Conservation (phyloP, 768 basidiomycete genomes). For the Tulasnella sp. region DNA sequence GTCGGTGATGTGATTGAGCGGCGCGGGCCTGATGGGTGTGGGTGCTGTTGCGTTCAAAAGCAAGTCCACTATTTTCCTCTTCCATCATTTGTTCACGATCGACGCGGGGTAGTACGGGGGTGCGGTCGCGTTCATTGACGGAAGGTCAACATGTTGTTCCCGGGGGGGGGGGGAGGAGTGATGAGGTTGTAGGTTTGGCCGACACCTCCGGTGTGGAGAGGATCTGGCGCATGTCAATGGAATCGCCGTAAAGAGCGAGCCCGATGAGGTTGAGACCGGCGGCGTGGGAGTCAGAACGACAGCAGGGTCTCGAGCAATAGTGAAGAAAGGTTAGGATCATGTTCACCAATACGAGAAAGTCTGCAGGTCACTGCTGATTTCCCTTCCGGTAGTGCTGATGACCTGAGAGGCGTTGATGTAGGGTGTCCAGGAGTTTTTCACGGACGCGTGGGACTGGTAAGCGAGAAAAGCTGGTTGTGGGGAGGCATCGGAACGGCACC, state of each 20-base stretch:
- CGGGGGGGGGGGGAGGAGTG: conserved; percentile 57
- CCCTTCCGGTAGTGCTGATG: too few relatives aligned
- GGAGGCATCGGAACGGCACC: too few relatives aligned
- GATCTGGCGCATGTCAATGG: conserved; percentile 52
- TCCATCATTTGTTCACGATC: conserved; percentile 72
- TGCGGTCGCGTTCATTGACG: conserved; percentile 72
- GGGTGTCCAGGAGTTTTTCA: conserved; percentile 18
- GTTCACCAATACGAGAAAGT: too few relatives aligned
- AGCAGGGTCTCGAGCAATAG: conserved; percentile 49
- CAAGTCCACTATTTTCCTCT: conserved; percentile 62
- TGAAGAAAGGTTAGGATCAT: too few relatives aligned
- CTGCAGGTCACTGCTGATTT: background rate
- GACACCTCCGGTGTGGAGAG: conserved; percentile 45
- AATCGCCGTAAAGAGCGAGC: conserved; percentile 61
- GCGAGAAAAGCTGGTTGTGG: conserved; percentile 1
- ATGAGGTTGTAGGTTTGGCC: conserved; percentile 58
- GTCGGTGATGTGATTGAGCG: conserved; percentile 34
- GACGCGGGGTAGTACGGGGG: conserved; percentile 75
- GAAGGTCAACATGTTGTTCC: conserved; percentile 55
- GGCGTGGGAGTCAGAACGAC: conserved; percentile 62
- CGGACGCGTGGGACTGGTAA: conserved; percentile 30
- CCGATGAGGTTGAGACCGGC: conserved; percentile 68
- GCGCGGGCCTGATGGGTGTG: conserved; percentile 42
- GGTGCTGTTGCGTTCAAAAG: conserved; percentile 45
- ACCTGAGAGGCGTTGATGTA: conserved; percentile 28